Conservation (phyloP, 2,329 filamentous ascomycete species). For the Beauveria varroae region DNA sequence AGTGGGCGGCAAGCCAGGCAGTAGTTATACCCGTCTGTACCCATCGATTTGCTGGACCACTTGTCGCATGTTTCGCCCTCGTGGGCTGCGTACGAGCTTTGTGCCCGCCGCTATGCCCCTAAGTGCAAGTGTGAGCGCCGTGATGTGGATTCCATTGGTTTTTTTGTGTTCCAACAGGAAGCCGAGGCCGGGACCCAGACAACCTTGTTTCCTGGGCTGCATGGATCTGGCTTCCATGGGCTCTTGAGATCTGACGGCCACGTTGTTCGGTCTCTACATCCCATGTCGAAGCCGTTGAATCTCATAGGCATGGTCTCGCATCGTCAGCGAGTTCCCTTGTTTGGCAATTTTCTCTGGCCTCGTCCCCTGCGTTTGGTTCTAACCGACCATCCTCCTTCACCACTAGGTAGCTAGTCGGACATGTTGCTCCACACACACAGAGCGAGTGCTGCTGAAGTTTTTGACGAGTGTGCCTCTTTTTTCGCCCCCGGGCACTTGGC, state of each 20-base stretch:
- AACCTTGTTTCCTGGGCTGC: neutral
- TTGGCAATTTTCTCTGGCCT: neutral
- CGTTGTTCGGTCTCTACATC: neutral
- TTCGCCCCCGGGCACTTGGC: neutral
- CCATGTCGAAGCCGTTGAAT: neutral
- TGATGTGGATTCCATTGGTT: slow-evolving; percentile 11
- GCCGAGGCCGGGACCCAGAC: slow-evolving; percentile 7
- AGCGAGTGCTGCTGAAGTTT: neutral
- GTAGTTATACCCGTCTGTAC: slow-evolving; percentile 3
- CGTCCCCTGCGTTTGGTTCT: neutral
- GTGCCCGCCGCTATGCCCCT: slow-evolving; percentile 41
- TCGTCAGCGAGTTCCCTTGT: neutral
- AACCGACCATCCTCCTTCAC: neutral
- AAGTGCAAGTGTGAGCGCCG: slow-evolving; percentile 47
- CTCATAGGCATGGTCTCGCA: neutral
- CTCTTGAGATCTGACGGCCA: neutral
- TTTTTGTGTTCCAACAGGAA: slow-evolving; percentile 7
- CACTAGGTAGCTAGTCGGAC: neutral
- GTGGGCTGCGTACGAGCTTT: slow-evolving; percentile 9
- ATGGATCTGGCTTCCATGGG: neutral
- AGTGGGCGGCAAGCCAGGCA: neutral
- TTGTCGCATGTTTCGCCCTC: slow-evolving; percentile 1
- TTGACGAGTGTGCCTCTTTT: neutral
- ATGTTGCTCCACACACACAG: slow-evolving; percentile 3
- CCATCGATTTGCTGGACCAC: neutral